phyloP scores from a whole-genome alignment of 179 eudicot genomes.

The Beta macrorhiza region DNA sequence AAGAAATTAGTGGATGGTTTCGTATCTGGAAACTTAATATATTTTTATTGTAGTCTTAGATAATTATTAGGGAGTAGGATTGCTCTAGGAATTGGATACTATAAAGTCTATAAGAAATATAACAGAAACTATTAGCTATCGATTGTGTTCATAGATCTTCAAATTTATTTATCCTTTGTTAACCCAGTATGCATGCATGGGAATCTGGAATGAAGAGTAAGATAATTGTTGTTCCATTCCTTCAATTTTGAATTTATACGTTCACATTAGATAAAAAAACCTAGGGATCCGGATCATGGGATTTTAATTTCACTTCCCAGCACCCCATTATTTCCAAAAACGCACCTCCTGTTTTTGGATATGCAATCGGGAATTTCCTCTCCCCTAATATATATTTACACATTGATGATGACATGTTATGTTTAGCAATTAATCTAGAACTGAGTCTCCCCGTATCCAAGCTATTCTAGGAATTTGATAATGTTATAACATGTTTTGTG shows the following conservation, averaged over 20 bases:
- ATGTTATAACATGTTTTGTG: neutral
- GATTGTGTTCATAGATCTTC: neutral
- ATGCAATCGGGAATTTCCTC: neutral
- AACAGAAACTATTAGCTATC: neutral
- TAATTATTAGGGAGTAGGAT: too few relatives aligned
- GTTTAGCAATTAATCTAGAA: too few relatives aligned
- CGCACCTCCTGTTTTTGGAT: neutral
- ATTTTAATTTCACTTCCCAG: too few relatives aligned
- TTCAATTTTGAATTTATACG: neutral
- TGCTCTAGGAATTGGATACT: neutral
- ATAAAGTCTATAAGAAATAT: neutral
- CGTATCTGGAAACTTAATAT: too few relatives aligned
- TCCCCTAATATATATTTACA: neutral
- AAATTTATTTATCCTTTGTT: neutral
- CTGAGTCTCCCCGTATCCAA: neutral
- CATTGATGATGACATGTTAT: too few relatives aligned
- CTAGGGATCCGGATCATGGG: too few relatives aligned
- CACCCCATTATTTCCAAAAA: too few relatives aligned
- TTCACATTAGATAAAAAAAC: neutral
- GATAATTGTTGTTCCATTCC: neutral
- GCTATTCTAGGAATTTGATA: neutral
- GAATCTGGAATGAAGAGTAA: neutral
- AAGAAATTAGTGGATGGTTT: too few relatives aligned
- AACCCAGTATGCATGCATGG: neutral
- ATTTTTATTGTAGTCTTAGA: too few relatives aligned